Percentiles rank a stretch among this genome's conserved stretches.
These are phyloP conservation scores for Triangularia verruculosa DNA, from an alignment of 2,329 filamentous ascomycete species.

Conservation along the genomic window DNA sequence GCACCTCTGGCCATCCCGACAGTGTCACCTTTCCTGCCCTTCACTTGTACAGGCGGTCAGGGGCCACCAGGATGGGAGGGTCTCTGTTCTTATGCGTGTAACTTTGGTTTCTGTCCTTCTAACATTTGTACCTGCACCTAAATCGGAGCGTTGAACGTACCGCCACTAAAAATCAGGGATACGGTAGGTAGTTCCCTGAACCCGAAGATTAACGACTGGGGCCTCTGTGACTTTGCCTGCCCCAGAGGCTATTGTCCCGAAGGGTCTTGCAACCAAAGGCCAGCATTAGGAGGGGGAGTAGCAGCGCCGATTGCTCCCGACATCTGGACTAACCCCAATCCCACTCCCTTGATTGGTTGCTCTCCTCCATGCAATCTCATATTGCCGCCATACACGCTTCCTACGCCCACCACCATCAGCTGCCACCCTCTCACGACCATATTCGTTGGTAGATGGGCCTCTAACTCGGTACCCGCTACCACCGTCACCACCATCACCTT, in stretches of 20 bases:
- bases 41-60: background rate
- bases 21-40: constrained; percentile 9
- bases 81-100: constrained; percentile 1
- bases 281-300: background rate
- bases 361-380: background rate
- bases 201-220: background rate
- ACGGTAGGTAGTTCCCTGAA: background rate
- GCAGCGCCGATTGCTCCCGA: background rate
- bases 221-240: background rate
- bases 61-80: background rate
- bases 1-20: background rate
- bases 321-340: background rate
- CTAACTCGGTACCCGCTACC: background rate
- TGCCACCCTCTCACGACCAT: background rate
- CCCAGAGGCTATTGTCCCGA: background rate
- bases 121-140: background rate
- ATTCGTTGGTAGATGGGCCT: background rate
- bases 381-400: background rate
- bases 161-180: background rate
- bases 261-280: background rate
- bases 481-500: background rate
- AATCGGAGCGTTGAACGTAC: background rate
- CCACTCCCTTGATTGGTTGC: background rate
- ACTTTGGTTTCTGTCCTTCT: constrained; percentile 15
- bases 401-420: background rate